Conservation (phyloP, 768 basidiomycete genomes). For the Hericium rajendrae region DNA sequence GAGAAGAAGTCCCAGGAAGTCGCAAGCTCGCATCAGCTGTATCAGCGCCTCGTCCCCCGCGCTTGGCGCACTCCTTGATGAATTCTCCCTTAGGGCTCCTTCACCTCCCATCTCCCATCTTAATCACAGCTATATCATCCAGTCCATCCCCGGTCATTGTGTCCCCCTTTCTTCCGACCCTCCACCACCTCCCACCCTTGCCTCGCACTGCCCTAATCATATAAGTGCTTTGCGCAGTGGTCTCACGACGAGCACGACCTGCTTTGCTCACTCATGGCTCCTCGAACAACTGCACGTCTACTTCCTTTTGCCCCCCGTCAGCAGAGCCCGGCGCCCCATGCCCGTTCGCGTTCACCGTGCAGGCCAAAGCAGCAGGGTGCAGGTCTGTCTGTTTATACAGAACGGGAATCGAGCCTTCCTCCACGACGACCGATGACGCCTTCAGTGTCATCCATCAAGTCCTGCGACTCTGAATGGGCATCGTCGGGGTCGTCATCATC, state of each 20-base stretch:
- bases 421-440: constrained; percentile 3
- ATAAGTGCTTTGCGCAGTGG: too few relatives aligned
- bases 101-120: not conserved
- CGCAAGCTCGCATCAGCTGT: not conserved
- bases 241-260: too few relatives aligned
- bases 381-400: not conserved
- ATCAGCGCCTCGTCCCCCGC: not conserved
- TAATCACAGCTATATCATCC: not conserved
- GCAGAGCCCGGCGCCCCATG: not conserved
- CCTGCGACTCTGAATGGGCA: constrained; percentile 2
- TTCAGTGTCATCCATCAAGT: constrained; percentile 8
- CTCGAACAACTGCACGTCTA: not conserved
- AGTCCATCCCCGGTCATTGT: not conserved
- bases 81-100: not conserved
- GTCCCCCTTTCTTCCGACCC: not conserved
- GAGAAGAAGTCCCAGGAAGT: too few relatives aligned
- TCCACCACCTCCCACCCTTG: not conserved
- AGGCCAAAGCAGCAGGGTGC: not conserved
- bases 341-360: not conserved
- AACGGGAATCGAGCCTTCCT: not conserved
- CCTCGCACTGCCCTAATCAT: not conserved
- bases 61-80: not conserved
- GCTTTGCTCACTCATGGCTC: not conserved
- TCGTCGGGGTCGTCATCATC: constrained; percentile 2
- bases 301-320: not conserved